Evolutionary conservation across 768 basidiomycete species (phyloP).

Genomic region (Termitomyces heimii): DNA sequence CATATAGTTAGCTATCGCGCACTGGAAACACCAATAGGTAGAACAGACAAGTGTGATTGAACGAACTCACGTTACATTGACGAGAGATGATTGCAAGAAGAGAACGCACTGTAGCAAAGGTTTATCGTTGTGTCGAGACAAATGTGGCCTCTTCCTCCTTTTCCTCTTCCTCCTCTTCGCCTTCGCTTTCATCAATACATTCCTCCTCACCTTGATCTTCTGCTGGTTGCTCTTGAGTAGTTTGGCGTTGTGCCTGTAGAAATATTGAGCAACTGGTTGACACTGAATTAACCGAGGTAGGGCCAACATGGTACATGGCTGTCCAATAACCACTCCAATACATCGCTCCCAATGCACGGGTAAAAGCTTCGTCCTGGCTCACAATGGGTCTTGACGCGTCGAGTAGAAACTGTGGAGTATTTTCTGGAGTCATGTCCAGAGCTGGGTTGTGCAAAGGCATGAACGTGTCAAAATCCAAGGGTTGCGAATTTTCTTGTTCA

Average conservation of each 20-base stretch:
- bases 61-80: background rate
- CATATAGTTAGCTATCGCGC: background rate
- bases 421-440: slow-evolving; percentile 28
- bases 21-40: background rate
- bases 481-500: slow-evolving; percentile 40
- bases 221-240: slow-evolving; percentile 12
- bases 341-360: slow-evolving; percentile 69
- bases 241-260: slow-evolving; percentile 27
- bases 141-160: slow-evolving; percentile 26
- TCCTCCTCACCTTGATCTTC: slow-evolving; percentile 15
- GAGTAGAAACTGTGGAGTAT: slow-evolving; percentile 23
- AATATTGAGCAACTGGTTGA: background rate
- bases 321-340: slow-evolving; percentile 91
- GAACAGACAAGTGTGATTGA: background rate
- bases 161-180: slow-evolving; percentile 19
- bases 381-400: slow-evolving; percentile 32
- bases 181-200: slow-evolving; percentile 3
- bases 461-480: slow-evolving; percentile 65
- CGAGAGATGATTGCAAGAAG: background rate
- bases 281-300: background rate
- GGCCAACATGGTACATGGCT: slow-evolving; percentile 71
- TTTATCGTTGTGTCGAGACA: slow-evolving; percentile 35
- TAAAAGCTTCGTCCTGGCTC: slow-evolving; percentile 71
- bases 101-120: background rate
- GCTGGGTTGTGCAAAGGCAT: slow-evolving; percentile 66